Base-by-base conservation (phyloP, 2,329 filamentous ascomycete genomes). In the Pseudogymnoascus destructans region DNA sequence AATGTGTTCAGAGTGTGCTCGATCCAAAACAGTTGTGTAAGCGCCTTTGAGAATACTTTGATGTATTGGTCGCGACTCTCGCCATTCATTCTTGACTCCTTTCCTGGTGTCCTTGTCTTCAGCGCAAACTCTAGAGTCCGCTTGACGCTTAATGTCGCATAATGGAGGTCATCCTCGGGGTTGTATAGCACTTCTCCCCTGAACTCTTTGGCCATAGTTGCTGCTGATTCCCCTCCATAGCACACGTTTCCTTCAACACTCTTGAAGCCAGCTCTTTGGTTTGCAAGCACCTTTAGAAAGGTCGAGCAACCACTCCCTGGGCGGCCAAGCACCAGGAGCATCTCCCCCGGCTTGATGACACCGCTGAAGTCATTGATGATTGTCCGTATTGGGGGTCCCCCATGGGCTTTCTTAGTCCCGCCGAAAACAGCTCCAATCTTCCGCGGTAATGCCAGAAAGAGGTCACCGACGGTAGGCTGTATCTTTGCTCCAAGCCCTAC, bases 271-370 rank as follows among this genome's bases (percentile, higher is more conserved):
- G 59, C 58, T 49, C 59, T 49, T 32, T 61, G 70, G 63, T 79
- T 79, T 5, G 74, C 73, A 59, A 79, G 75, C 19, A 78, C 74
- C 59, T 79, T 79, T 35, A 80, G 66, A 64, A 80, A 78, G 0
- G 76, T 76, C 0, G 77, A 79, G 63, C 77, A 80, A 35, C 78
- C 77, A 32, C 71, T 73, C 1, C 68, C 68, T 13, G 68, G 68
- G 36, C 66, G 59, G 6, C 68, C 68, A 9, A 70, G 63, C 0
- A 70, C 68, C 9, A 70, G 58, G 3, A 69, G 79, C 89, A 95
- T 95, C 74, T 95, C 90, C 0, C 90, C 91, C 0, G 89, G 87
- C 62, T 85, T 83, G 59, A 82, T 81, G 1, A 87, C 77, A 30
- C 85, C 86, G 57, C 76, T 60, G 19, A 60, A 58, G 38, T 60